Base-by-base conservation (phyloP, 305 asterid species). In the Coffea humblotiana region DNA sequence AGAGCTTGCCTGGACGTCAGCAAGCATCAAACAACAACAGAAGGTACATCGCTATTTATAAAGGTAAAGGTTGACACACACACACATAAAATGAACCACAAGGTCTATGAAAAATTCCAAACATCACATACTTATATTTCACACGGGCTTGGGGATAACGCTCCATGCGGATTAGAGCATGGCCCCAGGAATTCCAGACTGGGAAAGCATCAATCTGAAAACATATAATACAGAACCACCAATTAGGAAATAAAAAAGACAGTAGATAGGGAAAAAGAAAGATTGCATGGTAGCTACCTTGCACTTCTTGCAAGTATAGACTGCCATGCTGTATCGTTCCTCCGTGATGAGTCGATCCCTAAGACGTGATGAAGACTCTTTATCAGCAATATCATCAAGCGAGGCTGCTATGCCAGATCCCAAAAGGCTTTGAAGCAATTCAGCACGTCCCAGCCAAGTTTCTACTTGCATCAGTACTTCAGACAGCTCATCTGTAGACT, bases 181-280 rank as follows among this genome's bases (percentile, higher is more conserved):
- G 98, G 69, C 99, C 98, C 99, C 99, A 96, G 73, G 98, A 91
- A 83, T 82, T 91, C 99, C 99, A 96, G 75, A 92, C 99, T 48
- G 98, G 97, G 83, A 92, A 91, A 78, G 91, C 93, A 78, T 94
- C 99, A 79, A 96, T 93, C 99, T 96, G 90, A 83, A 84, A 68
- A 81, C 61, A 75, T 80, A 40, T 72, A 82, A 80, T 76, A 64
- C 73, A 80, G 81, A 49, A 49, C 80, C 79, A 83, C 45, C 29
- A 43, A 35, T 19, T 35, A 68, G n/a, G 43, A 45, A 49, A 43
- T 27, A 21, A 76, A 72, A 45, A 47, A 4, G 32, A 23, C 56
- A 45, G 61, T 49, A 15, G 27, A 6, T 45, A 21, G 45, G 27
- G 32, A 63, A 35, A 32, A 60, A 76, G 78, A 13, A 64, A 48